phyloP scores from a whole-genome alignment of 805 yeast species.

The Cyberlindnera euphorbiiphila region DNA sequence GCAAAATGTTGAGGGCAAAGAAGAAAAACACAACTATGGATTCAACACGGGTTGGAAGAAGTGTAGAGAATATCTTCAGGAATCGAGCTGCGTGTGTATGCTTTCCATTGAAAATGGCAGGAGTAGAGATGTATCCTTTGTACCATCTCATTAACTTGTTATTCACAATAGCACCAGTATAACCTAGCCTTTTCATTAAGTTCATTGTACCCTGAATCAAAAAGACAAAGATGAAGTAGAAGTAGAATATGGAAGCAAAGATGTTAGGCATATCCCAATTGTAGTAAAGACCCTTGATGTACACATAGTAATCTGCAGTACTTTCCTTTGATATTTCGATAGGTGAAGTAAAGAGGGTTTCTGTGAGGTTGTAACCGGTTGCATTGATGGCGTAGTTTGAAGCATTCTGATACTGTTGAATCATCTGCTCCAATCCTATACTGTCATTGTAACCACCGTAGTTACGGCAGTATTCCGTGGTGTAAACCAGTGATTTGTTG shows the following conservation, averaged over 20 bases:
- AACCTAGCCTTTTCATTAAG: slow-evolving; percentile 26
- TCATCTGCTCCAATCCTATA: slow-evolving; percentile 19
- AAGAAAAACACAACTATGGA: slow-evolving; percentile 33
- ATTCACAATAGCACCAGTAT: slow-evolving; percentile 11
- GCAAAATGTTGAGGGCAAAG: slow-evolving; percentile 25
- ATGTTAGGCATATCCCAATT: slow-evolving; percentile 20
- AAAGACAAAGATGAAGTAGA: slow-evolving; percentile 39
- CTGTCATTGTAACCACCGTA: slow-evolving; percentile 2
- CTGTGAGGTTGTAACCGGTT: slow-evolving; percentile 7
- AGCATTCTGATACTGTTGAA: slow-evolving; percentile 30
- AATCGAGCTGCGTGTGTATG: slow-evolving; percentile 10
- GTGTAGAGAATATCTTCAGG: slow-evolving; percentile 11
- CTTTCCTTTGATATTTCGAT: slow-evolving; percentile 4
- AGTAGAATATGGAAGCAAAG: slow-evolving; percentile 31
- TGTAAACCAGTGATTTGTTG: slow-evolving; percentile 9
- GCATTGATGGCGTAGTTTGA: slow-evolving; percentile 22
- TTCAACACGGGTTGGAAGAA: slow-evolving; percentile 25
- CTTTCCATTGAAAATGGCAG: slow-evolving; percentile 20
- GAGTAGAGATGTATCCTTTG: slow-evolving; percentile 21
- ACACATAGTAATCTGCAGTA: neutral
- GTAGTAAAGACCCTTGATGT: slow-evolving; percentile 10
- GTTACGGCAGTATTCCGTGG: neutral
- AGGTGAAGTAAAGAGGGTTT: slow-evolving; percentile 12
- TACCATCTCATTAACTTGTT: slow-evolving; percentile 18
- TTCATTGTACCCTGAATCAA: slow-evolving; percentile 34